These are phyloP conservation scores for Stachybotrys echinatus DNA, from an alignment of 2,329 filamentous ascomycete species.

Conservation along the genomic window DNA sequence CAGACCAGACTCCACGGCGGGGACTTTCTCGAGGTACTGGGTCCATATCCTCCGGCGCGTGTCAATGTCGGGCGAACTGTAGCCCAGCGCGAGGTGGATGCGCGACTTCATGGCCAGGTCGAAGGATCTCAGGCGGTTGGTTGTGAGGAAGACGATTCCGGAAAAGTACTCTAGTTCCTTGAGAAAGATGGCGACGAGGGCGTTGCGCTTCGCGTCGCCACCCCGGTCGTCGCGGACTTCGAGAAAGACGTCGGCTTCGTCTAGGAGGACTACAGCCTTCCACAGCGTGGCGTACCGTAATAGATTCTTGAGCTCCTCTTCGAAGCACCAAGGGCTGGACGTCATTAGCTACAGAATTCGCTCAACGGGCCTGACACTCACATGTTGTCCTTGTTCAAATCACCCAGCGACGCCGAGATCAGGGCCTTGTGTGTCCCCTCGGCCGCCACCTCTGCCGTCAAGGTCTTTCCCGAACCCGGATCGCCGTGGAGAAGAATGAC, in stretches of 20 bases:
- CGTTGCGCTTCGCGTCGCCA: neutral
- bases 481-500: neutral
- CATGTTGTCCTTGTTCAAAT: conserved; percentile 1
- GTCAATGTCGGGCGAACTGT: neutral
- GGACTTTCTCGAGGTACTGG: neutral
- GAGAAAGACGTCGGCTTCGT: conserved; percentile 1
- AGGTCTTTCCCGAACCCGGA: neutral
- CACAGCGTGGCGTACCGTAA: neutral
- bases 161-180: conserved; percentile 1
- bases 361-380: neutral
- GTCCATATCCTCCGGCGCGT: neutral
- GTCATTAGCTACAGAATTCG: neutral
- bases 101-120: conserved; percentile 1
- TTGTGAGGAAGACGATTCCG: neutral
- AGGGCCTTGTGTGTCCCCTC: neutral
- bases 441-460: neutral
- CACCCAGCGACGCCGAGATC: neutral
- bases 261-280: neutral
- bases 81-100: neutral
- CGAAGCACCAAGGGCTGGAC: neutral
- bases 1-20: neutral
- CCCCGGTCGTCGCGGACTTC: neutral
- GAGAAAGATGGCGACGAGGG: conserved; percentile 1
- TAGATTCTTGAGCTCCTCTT: neutral
- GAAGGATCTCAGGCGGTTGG: neutral